Base-by-base conservation (phyloP, 2,329 filamentous ascomycete species). In the Diaporthe aspalathi region DNA sequence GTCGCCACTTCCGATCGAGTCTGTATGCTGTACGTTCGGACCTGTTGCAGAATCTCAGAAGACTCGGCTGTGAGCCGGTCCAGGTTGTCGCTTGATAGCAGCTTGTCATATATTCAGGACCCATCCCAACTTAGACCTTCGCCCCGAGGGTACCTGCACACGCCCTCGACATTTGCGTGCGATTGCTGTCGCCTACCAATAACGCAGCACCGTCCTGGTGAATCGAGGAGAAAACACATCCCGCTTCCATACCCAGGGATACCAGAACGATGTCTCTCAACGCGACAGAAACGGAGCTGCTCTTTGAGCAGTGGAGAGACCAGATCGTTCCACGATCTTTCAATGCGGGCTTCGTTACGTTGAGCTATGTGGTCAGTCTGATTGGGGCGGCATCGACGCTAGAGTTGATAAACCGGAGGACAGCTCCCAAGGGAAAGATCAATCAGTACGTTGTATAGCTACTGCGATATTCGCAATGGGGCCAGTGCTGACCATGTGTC, bases 351-450 rank as follows among this genome's bases (percentile, higher is more conserved):
- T 92, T 93, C 76, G 87, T 95, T 16, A 86, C 91, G 29, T 85
- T 94, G 74, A 96, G 94, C 77, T 89, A 93, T 73, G 84, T 93
- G 74, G 93, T 94, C 76, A 95, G 93, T 77, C 84, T 93, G 43
- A 87, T 94, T 74, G 94, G 94, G 73, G 91, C 93, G 62, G 87
- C 90, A 65, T 94, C 94, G 4, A 95, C 94, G 0, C 85, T 97
- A 40, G 94, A 97, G 80, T 83, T 97, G 71, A 89, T 97, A 66
- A 93, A 96, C 78, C 85, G 93, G 71, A 86, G 93, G 75, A 94
- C 92, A 1, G 90, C 92, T 2, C 87, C 87, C 68, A 89, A 88
- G 77, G 92, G 92, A 11, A 79, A 88, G 68, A 89, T 90, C 78
- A 94, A 94, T 77, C 90, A 92, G 91, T 92, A 86, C 68, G 56